Conservation (phyloP, 2,329 filamentous ascomycete species). For the Arthroderma sp. region DNA sequence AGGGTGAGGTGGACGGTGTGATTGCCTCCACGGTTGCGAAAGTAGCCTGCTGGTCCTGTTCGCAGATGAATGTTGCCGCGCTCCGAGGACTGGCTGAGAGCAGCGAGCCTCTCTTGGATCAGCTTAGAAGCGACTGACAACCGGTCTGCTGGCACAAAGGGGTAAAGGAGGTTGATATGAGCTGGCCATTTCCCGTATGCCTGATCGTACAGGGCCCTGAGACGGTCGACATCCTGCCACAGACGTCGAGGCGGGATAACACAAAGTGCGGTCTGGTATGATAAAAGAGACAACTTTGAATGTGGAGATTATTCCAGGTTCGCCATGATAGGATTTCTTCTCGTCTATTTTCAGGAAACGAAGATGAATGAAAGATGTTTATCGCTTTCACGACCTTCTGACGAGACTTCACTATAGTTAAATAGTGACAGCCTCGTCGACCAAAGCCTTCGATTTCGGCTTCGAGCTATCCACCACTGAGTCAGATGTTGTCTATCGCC, state of each 20-base stretch:
- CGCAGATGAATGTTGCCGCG: background rate
- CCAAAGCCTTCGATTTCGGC: background rate
- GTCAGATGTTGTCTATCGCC: background rate
- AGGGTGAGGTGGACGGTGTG: conserved; percentile 37
- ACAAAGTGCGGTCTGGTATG: conserved; percentile 50
- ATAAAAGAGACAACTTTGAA: conserved; percentile 22
- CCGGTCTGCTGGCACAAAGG: conserved; percentile 44
- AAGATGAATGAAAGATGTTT: no score
- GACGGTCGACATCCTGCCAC: conserved; percentile 40
- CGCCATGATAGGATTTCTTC: conserved; percentile 1
- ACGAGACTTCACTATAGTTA: background rate
- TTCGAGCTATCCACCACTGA: background rate
- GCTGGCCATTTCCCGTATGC: conserved; percentile 52
- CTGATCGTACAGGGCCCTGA: conserved; percentile 53
- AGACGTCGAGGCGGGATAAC: conserved; percentile 43
- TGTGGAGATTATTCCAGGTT: background rate
- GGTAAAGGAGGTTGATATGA: conserved; percentile 55
- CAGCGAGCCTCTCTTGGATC: conserved; percentile 28
- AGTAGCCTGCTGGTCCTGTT: conserved; percentile 30
- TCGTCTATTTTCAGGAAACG: no score
- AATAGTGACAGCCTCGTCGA: background rate
- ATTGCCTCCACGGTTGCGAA: conserved; percentile 39
- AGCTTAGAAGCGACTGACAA: conserved; percentile 36
- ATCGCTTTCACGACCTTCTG: background rate
- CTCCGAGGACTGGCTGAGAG: background rate